phyloP scores from a whole-genome alignment of 495 filamentous ascomycete genomes.

The Cercophora sp. region DNA sequence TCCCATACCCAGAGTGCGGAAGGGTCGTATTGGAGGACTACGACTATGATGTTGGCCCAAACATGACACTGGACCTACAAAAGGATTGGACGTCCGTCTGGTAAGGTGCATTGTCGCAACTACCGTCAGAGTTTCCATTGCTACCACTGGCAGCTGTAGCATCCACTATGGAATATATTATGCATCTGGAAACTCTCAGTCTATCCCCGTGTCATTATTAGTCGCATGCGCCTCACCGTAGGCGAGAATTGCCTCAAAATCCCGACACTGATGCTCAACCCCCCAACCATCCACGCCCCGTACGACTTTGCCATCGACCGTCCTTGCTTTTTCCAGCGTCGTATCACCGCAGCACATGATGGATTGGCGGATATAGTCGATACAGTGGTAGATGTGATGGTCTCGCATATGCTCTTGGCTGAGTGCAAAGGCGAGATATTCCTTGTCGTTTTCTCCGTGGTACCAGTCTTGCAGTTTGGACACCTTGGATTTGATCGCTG shows the following conservation, averaged over 20 bases:
- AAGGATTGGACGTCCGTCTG: too few relatives aligned
- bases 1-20: not conserved
- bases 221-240: conserved; percentile 6
- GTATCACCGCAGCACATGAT: conserved; percentile 14
- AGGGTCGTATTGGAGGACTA: not conserved
- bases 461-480: conserved; percentile 14
- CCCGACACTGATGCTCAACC: conserved; percentile 11
- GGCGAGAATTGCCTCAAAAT: conserved; percentile 6
- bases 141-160: too few relatives aligned
- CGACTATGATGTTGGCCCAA: not conserved
- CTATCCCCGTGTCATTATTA: conserved; percentile 8
- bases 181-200: not conserved
- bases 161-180: too few relatives aligned
- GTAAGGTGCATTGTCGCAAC: too few relatives aligned
- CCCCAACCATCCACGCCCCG: conserved; percentile 14
- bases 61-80: too few relatives aligned
- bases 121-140: too few relatives aligned
- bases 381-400: conserved; percentile 17
- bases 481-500: conserved; percentile 15
- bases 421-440: conserved; percentile 11
- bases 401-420: conserved; percentile 10
- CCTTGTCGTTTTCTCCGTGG: conserved; percentile 11
- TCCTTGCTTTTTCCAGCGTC: conserved; percentile 12
- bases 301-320: not conserved
- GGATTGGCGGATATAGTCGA: conserved; percentile 15